Percentiles rank a stretch among this genome's conserved stretches.
Evolutionary conservation across 108 stramenopile genomes (phyloP).

Genomic region (Nannochloropsis oceanica): DNA sequence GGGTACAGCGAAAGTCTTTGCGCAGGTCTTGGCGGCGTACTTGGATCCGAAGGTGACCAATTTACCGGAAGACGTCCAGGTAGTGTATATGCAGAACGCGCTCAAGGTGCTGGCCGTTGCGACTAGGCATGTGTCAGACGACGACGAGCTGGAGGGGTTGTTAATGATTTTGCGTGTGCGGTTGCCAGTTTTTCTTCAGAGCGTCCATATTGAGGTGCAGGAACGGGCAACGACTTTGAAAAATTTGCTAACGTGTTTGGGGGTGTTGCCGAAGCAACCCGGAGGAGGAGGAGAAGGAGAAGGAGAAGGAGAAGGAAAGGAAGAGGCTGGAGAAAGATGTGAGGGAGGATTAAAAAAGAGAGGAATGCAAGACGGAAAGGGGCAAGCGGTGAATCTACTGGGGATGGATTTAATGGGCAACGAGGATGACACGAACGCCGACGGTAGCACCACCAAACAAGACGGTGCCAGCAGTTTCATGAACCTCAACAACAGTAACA

Average conservation of each 20-base stretch:
- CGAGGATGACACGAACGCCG: not conserved
- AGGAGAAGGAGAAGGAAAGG: not conserved
- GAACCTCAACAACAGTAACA: not conserved
- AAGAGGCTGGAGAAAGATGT: not conserved
- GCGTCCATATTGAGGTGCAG: slow-evolving; percentile 66
- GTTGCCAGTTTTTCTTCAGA: slow-evolving; percentile 46
- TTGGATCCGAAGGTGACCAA: not conserved
- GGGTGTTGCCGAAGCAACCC: slow-evolving; percentile 25
- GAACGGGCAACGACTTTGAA: slow-evolving; percentile 63
- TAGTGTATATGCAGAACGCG: slow-evolving; percentile 69
- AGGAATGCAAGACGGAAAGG: not conserved
- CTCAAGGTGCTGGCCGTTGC: slow-evolving; percentile 67
- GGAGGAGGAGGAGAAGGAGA: not conserved
- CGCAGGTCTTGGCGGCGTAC: not conserved
- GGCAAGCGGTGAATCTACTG: not conserved
- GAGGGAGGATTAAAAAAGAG: not conserved
- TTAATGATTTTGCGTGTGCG: slow-evolving; percentile 4
- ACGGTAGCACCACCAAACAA: not conserved
- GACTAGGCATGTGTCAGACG: slow-evolving; percentile 32
- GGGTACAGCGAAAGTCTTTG: not conserved
- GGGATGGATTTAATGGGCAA: not conserved
- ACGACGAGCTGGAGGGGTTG: not conserved
- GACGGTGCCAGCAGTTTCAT: not conserved
- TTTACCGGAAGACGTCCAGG: slow-evolving; percentile 39
- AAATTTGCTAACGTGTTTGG: slow-evolving; percentile 48